Evolutionary conservation across 768 basidiomycete species (phyloP).

Genomic region (Lactifluus subvellereus): DNA sequence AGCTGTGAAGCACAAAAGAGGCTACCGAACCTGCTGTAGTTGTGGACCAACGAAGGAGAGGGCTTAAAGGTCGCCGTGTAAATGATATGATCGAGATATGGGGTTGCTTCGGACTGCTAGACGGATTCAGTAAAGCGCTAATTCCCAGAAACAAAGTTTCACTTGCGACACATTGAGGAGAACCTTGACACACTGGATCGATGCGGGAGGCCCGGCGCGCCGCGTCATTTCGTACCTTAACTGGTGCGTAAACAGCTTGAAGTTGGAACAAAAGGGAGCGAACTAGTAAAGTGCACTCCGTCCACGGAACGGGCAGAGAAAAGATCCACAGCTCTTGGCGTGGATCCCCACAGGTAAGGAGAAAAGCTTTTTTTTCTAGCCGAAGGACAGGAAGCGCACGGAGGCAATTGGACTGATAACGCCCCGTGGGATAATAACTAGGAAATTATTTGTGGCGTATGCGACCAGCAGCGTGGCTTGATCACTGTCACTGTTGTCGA

Average conservation of each 20-base stretch:
- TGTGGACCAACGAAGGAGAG: slow-evolving; percentile 7
- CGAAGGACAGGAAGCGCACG: background rate
- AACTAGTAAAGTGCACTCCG: background rate
- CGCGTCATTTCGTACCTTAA: background rate
- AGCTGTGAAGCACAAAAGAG: slow-evolving; percentile 7
- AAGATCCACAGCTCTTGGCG: slow-evolving; percentile 3
- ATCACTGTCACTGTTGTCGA: slow-evolving; percentile 2
- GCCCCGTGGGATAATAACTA: background rate
- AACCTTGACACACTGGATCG: slow-evolving; percentile 5
- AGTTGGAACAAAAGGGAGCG: background rate
- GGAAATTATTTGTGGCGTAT: slow-evolving; percentile 14
- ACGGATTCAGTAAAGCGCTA: slow-evolving; percentile 22
- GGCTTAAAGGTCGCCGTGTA: slow-evolving; percentile 16
- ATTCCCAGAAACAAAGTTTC: slow-evolving; percentile 19
- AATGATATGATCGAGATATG: slow-evolving; percentile 22
- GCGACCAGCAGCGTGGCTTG: slow-evolving; percentile 2
- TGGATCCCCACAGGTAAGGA: background rate
- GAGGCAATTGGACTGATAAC: slow-evolving; percentile 8
- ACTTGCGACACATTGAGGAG: slow-evolving; percentile 2
- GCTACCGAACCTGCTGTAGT: background rate
- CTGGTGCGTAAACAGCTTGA: background rate
- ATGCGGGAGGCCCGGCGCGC: background rate
- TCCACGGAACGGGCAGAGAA: background rate
- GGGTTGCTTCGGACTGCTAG: slow-evolving; percentile 18
- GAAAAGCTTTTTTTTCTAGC: background rate